Percentiles rank a stretch among this genome's conserved stretches.
Evolutionary conservation across 495 filamentous ascomycete genomes (phyloP).

Genomic region (Podospora comata): DNA sequence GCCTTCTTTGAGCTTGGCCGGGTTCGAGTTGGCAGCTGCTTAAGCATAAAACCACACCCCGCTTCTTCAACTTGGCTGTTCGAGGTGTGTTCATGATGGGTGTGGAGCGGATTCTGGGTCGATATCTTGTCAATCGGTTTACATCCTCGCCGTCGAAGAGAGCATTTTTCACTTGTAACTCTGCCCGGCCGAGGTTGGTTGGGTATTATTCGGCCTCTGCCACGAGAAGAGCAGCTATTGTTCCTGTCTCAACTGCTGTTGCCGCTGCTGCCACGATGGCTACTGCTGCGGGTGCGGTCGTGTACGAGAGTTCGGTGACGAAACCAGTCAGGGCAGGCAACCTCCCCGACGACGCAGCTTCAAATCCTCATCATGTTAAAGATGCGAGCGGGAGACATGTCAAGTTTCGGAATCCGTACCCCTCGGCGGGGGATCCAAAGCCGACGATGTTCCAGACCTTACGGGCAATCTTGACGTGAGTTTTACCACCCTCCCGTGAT

Average conservation of each 20-base stretch:
- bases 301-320: slow-evolving; percentile 25
- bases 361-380: slow-evolving; percentile 35
- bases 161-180: background rate
- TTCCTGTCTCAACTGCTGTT: slow-evolving; percentile 17
- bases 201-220: background rate
- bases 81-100: background rate
- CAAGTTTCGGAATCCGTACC: slow-evolving; percentile 37
- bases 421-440: slow-evolving; percentile 25
- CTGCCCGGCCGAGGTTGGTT: background rate
- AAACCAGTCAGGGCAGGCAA: slow-evolving; percentile 17
- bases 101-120: background rate
- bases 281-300: background rate
- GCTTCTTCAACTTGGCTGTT: background rate
- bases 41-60: background rate
- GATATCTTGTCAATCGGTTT: background rate
- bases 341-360: slow-evolving; percentile 28
- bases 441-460: background rate
- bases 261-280: background rate
- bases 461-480: slow-evolving; percentile 20
- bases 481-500: too few relatives aligned
- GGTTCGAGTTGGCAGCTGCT: background rate
- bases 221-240: background rate
- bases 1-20: background rate
- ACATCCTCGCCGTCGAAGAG: background rate
- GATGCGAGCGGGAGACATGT: slow-evolving; percentile 32